These are phyloP conservation scores for Pneumocystis sp. DNA, from an alignment of 1,139 yeast genomes.

Conservation along the genomic window DNA sequence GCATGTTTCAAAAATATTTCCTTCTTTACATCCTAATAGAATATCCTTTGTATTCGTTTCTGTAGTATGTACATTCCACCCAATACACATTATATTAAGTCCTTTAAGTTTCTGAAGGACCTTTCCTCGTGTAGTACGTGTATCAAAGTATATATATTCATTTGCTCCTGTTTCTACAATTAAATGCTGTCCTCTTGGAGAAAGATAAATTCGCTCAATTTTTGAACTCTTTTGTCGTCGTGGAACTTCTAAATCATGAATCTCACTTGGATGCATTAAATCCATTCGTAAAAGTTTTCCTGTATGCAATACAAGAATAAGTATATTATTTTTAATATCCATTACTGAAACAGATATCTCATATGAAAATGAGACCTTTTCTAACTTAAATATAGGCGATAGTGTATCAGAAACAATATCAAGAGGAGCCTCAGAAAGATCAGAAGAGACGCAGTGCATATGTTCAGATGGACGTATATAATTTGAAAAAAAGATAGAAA, in stretches of 20 bases:
- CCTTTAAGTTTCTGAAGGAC: slow-evolving; percentile 31
- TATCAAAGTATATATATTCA: slow-evolving; percentile 34
- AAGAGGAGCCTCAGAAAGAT: background rate
- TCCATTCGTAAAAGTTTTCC: slow-evolving; percentile 39
- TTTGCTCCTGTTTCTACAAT: slow-evolving; percentile 32
- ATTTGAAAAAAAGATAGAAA: background rate
- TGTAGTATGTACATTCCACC: slow-evolving; percentile 31
- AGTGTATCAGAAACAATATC: background rate
- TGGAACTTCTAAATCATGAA: slow-evolving; percentile 18
- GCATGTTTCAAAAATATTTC: slow-evolving; percentile 32
- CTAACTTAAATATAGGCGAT: slow-evolving; percentile 21
- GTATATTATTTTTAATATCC: slow-evolving; percentile 34
- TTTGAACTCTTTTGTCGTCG: slow-evolving; percentile 17
- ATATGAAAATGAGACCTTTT: slow-evolving; percentile 44
- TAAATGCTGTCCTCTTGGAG: slow-evolving; percentile 37
- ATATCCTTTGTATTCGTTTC: slow-evolving; percentile 32
- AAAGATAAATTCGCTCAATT: slow-evolving; percentile 31
- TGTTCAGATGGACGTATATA: background rate
- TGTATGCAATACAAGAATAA: slow-evolving; percentile 33
- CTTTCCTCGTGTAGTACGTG: slow-evolving; percentile 26
- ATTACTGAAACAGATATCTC: slow-evolving; percentile 31
- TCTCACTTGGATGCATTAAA: slow-evolving; percentile 39
- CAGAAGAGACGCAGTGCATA: background rate
- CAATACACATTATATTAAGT: slow-evolving; percentile 28
- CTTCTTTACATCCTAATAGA: slow-evolving; percentile 36